These are phyloP conservation scores for Zangia roseola DNA, from an alignment of 768 basidiomycete species.

Conservation along the genomic window DNA sequence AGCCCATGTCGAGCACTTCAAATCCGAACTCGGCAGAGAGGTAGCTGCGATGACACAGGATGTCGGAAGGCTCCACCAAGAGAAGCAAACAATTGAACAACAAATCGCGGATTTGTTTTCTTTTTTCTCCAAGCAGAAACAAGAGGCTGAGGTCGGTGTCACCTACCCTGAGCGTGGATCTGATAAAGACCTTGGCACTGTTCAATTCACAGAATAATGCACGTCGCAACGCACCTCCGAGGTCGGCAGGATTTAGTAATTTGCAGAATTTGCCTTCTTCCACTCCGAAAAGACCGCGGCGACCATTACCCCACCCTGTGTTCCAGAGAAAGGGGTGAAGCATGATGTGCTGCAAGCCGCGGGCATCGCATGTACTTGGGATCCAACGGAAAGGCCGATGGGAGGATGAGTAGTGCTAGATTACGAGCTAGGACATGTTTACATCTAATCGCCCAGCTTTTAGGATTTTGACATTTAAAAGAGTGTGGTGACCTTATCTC, in stretches of 20 bases:
- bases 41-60: slow-evolving; percentile 74
- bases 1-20: slow-evolving; percentile 90
- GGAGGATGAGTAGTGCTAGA: slow-evolving; percentile 5
- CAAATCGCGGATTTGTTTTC: slow-evolving; percentile 73
- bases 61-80: slow-evolving; percentile 62
- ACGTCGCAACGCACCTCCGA: slow-evolving; percentile 23
- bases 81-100: slow-evolving; percentile 62
- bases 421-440: slow-evolving; percentile 8
- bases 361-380: not conserved
- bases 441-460: slow-evolving; percentile 3
- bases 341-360: not conserved
- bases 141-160: slow-evolving; percentile 33
- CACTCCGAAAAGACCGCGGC: slow-evolving; percentile 20
- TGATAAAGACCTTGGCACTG: not conserved
- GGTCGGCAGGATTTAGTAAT: slow-evolving; percentile 21
- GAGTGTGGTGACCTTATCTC: slow-evolving; percentile 4
- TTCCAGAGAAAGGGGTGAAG: slow-evolving; percentile 22
- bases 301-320: slow-evolving; percentile 32
- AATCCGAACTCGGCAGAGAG: slow-evolving; percentile 73
- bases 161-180: not conserved
- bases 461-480: not conserved
- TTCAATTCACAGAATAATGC: slow-evolving; percentile 19
- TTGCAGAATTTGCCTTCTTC: slow-evolving; percentile 29
- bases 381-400: not conserved
- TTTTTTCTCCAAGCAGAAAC: slow-evolving; percentile 68